phyloP scores from a whole-genome alignment of 768 basidiomycete species.

The Leccinum disarticulatum region DNA sequence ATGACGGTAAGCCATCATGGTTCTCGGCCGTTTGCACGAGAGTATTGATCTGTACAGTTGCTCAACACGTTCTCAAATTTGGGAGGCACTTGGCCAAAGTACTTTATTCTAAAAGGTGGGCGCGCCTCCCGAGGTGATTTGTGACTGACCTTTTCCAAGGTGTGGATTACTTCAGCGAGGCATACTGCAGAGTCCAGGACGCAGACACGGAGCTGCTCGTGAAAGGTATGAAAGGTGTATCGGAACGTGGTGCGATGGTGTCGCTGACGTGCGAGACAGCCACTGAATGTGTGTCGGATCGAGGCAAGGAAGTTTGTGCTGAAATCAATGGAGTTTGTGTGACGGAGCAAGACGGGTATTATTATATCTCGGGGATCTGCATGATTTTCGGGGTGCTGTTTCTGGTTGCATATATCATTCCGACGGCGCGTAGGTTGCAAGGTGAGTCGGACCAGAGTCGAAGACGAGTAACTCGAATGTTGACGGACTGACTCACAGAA shows the following conservation, averaged over 20 bases:
- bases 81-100: conserved; percentile 98
- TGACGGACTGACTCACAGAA: conserved; percentile 39
- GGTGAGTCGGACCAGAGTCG: conserved; percentile 46
- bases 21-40: conserved; percentile 2
- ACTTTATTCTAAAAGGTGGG: conserved; percentile 88
- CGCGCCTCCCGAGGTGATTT: background rate
- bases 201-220: conserved; percentile 50
- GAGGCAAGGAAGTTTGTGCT: conserved; percentile 77
- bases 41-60: conserved; percentile 48
- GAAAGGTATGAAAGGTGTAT: conserved; percentile 44
- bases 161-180: conserved; percentile 85
- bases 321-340: conserved; percentile 78
- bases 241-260: background rate
- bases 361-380: conserved; percentile 79
- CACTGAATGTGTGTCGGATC: conserved; percentile 89
- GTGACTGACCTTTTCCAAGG: conserved; percentile 41
- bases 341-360: conserved; percentile 90
- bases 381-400: conserved; percentile 72
- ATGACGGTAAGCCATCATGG: conserved; percentile 75
- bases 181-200: conserved; percentile 75
- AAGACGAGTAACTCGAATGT: background rate
- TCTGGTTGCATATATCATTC: conserved; percentile 74
- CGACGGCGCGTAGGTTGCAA: conserved; percentile 84
- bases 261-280: conserved; percentile 42
- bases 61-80: conserved; percentile 95